Evolutionary conservation across 371 early-diverging fungal genomes (phyloP).

Genomic region (Vairimorpha ceranae): DNA sequence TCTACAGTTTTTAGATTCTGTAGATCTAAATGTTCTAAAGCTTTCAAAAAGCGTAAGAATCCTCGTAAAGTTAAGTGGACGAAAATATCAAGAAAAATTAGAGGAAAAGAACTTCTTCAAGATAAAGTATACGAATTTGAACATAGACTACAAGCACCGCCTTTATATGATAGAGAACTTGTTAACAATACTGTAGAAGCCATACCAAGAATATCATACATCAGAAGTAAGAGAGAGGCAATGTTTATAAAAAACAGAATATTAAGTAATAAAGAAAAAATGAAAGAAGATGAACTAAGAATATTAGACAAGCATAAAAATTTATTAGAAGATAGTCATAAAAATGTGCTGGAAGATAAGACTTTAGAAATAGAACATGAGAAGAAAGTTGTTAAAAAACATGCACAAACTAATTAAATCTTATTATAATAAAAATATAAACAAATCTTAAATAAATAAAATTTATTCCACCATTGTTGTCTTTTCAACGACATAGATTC

Average conservation of each 20-base stretch:
- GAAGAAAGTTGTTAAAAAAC: constrained; percentile 8
- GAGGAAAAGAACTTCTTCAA: constrained; percentile 81
- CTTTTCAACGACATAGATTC: constrained; percentile 65
- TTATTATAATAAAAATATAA: not conserved
- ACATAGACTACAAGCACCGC: constrained; percentile 86
- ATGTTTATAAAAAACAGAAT: constrained; percentile 59
- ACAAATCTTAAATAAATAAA: constrained; percentile 6
- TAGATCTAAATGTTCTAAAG: constrained; percentile 93
- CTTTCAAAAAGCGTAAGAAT: constrained; percentile 97
- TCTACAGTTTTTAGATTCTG: constrained; percentile 90
- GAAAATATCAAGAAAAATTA: constrained; percentile 88
- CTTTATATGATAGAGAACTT: constrained; percentile 83
- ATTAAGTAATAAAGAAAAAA: constrained; percentile 51
- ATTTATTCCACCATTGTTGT: constrained; percentile 48
- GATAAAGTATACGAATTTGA: constrained; percentile 78
- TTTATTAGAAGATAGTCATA: constrained; percentile 31
- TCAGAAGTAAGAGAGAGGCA: constrained; percentile 51
- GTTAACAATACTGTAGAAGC: constrained; percentile 79
- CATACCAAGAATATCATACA: constrained; percentile 50
- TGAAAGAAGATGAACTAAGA: constrained; percentile 48
- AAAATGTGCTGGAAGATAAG: no score
- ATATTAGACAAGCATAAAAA: constrained; percentile 46
- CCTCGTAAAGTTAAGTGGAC: constrained; percentile 98
- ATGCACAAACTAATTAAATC: constrained; percentile 10
- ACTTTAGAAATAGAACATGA: not conserved